Conservation (phyloP, 2,329 filamentous ascomycete genomes). For the Aspergillus fumigatus region DNA sequence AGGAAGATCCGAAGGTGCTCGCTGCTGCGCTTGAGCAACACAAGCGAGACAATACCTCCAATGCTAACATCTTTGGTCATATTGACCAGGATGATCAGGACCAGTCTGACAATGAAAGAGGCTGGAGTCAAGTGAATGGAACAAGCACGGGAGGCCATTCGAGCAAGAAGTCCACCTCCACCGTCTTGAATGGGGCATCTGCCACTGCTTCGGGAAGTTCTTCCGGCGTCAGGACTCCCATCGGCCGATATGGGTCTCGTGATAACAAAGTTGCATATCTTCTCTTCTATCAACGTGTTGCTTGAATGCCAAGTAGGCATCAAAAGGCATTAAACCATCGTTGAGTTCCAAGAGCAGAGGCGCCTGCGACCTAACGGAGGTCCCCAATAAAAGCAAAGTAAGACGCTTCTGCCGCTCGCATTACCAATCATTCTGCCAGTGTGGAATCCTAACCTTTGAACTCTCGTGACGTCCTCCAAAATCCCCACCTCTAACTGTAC, state of each 20-base stretch:
- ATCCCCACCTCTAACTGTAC: background rate
- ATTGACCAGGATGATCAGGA: slow-evolving; percentile 62
- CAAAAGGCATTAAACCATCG: background rate
- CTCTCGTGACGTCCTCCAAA: background rate
- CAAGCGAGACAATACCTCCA: slow-evolving; percentile 48
- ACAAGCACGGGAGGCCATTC: slow-evolving; percentile 38
- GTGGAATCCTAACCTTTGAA: background rate
- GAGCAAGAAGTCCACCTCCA: slow-evolving; percentile 65
- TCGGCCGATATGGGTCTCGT: slow-evolving; percentile 58
- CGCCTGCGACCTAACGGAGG: background rate
- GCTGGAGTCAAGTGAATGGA: slow-evolving; percentile 84
- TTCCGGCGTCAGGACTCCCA: slow-evolving; percentile 56
- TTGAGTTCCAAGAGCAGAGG: background rate
- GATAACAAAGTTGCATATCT: slow-evolving; percentile 98
- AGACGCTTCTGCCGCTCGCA: background rate
- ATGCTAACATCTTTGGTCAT: slow-evolving; percentile 70
- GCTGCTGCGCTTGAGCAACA: slow-evolving; percentile 63
- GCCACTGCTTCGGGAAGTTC: slow-evolving; percentile 48
- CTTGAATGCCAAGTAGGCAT: slow-evolving; percentile 13
- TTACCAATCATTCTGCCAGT: background rate
- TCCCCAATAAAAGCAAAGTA: background rate
- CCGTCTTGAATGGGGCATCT: slow-evolving; percentile 60
- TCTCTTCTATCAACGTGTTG: slow-evolving; percentile 82
- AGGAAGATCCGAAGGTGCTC: slow-evolving; percentile 70
- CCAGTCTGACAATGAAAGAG: slow-evolving; percentile 57